Evolutionary conservation across 495 filamentous ascomycete species (phyloP).

Genomic region (Collariella sp.): DNA sequence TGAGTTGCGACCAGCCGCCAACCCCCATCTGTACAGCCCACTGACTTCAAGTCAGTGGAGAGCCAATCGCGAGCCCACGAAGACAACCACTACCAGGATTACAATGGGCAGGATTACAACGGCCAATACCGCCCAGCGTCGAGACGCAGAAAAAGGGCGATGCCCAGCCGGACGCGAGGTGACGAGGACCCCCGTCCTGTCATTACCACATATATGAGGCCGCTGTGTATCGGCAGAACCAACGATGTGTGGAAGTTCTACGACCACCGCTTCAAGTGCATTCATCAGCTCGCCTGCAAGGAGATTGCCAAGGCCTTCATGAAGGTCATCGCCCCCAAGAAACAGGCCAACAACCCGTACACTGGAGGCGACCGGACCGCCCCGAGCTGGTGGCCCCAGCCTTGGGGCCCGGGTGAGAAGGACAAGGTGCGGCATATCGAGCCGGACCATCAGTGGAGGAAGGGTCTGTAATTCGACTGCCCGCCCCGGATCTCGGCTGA

Average conservation of each 20-base stretch:
- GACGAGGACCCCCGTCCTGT: constrained; percentile 23
- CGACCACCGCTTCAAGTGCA: constrained; percentile 50
- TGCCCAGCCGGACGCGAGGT: constrained; percentile 19
- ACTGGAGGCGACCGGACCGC: constrained; percentile 56
- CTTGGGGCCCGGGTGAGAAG: constrained; percentile 33
- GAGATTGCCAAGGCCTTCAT: constrained; percentile 72
- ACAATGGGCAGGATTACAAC: background rate
- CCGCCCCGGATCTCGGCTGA: background rate
- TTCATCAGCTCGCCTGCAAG: constrained; percentile 70
- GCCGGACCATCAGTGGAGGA: constrained; percentile 75
- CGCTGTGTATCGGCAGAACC: constrained; percentile 49
- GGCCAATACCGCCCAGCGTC: background rate
- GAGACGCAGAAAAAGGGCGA: constrained; percentile 29
- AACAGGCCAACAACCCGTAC: constrained; percentile 78
- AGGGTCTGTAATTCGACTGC: constrained; percentile 39
- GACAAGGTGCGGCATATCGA: constrained; percentile 58
- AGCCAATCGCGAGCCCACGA: background rate
- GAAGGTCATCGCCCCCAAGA: constrained; percentile 74
- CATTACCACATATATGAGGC: constrained; percentile 18
- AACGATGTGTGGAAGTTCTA: constrained; percentile 55
- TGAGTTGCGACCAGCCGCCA: constrained; percentile 1
- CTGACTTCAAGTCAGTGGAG: background rate
- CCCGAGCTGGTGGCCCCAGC: constrained; percentile 75
- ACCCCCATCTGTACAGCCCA: too few relatives aligned
- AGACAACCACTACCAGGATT: background rate